Evolutionary conservation across 2,329 filamentous ascomycete species (phyloP).

Genomic region (Colletotrichum kahawae): DNA sequence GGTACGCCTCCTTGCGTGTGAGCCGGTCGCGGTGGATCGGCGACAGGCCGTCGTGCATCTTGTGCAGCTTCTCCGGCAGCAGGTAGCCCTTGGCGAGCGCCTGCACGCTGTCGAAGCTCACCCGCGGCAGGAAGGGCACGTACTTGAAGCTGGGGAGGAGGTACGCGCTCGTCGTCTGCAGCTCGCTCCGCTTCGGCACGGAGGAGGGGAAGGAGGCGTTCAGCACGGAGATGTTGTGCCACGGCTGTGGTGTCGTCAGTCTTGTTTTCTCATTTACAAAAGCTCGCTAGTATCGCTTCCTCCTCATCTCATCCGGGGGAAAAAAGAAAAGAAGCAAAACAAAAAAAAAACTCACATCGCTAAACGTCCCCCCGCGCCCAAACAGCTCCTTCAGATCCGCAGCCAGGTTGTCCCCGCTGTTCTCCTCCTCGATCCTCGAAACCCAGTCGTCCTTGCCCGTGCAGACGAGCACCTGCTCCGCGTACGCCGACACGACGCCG

Average conservation of each 20-base stretch:
- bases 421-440: conserved; percentile 84
- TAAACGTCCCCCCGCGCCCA: conserved; percentile 68
- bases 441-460: conserved; percentile 83
- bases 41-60: conserved; percentile 63
- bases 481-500: conserved; percentile 78
- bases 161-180: conserved; percentile 69
- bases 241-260: conserved; percentile 65
- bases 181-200: conserved; percentile 43
- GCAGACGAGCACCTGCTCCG: conserved; percentile 83
- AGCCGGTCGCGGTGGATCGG: conserved; percentile 60
- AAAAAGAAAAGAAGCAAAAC: not conserved
- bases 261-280: not conserved
- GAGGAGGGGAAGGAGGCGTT: conserved; percentile 76
- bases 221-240: conserved; percentile 78
- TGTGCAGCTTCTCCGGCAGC: conserved; percentile 66
- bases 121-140: conserved; percentile 71
- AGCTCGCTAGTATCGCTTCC: not conserved
- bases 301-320: not conserved
- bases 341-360: conserved; percentile 59
- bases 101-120: conserved; percentile 59
- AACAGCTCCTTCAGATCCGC: conserved; percentile 75
- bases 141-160: conserved; percentile 86
- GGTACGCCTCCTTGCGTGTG: conserved; percentile 57
- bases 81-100: conserved; percentile 70
- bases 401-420: conserved; percentile 68